phyloP scores from a whole-genome alignment of 2,329 filamentous ascomycete genomes.

The Calonectria hawksworthii region DNA sequence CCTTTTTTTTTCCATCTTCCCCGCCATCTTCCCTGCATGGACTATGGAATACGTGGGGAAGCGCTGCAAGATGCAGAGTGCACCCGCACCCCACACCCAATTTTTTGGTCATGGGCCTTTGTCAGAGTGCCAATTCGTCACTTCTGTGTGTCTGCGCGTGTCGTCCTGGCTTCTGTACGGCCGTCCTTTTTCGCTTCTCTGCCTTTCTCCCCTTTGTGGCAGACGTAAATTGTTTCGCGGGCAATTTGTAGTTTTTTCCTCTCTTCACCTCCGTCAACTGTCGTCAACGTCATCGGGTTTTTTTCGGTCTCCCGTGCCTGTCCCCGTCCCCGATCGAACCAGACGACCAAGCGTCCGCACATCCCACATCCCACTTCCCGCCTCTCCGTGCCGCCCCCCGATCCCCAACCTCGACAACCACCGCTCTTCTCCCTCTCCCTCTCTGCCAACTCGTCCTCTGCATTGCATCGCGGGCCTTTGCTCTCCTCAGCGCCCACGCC shows the following conservation, averaged over 20 bases:
- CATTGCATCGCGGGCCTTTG: neutral
- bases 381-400: slow-evolving; percentile 25
- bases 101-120: slow-evolving; percentile 32
- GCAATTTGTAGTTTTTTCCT: neutral
- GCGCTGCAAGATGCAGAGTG: neutral
- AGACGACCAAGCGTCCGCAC: slow-evolving; percentile 5
- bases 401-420: slow-evolving; percentile 31
- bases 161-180: neutral
- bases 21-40: slow-evolving; percentile 7
- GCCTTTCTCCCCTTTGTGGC: neutral
- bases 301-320: neutral
- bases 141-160: neutral
- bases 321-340: neutral
- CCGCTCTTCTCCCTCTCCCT: slow-evolving; percentile 3
- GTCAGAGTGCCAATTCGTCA: slow-evolving; percentile 28
- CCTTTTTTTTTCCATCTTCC: neutral
- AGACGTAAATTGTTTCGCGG: neutral
- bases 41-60: slow-evolving; percentile 21
- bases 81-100: slow-evolving; percentile 14
- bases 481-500: neutral
- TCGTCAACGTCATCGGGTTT: neutral
- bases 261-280: slow-evolving; percentile 12
- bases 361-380: slow-evolving; percentile 5
- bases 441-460: neutral
- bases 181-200: neutral